These are phyloP conservation scores for Cudoniella acicularis DNA, from an alignment of 495 filamentous ascomycete species.

Conservation along the genomic window DNA sequence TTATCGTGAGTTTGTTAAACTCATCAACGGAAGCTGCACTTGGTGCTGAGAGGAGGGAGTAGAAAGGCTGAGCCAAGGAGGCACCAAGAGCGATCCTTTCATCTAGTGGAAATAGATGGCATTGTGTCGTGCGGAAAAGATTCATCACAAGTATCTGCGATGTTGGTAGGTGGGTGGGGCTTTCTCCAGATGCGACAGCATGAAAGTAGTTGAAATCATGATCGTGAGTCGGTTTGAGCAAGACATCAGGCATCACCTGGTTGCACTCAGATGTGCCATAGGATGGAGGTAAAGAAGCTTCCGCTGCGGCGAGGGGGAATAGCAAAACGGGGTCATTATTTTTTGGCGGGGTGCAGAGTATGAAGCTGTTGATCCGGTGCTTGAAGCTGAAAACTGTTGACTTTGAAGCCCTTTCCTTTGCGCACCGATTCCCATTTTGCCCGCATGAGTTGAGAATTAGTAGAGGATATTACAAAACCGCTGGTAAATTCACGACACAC, in stretches of 20 bases:
- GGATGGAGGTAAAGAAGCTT: not conserved
- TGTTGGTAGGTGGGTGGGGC: not conserved
- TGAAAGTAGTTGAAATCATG: conserved; percentile 2
- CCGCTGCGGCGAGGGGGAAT: not conserved
- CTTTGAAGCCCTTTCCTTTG: not conserved
- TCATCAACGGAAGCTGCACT: conserved; percentile 1
- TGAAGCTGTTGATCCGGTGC: not conserved
- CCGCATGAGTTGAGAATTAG: not conserved
- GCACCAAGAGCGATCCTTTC: conserved; percentile 8
- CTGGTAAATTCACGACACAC: too few species aligned
- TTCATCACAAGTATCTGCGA: conserved; percentile 1
- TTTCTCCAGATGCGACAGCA: not conserved
- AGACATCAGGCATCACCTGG: not conserved
- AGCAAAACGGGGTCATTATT: not conserved
- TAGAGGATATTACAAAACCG: not conserved
- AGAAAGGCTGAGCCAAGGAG: not conserved
- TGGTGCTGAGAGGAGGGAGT: conserved; percentile 3
- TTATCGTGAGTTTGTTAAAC: conserved; percentile 10
- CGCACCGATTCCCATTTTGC: not conserved
- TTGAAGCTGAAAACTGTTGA: not conserved
- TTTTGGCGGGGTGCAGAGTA: not conserved
- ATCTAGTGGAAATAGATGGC: not conserved
- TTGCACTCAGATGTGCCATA: not conserved
- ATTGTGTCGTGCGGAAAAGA: conserved; percentile 1
- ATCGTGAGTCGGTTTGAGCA: conserved; percentile 4